Base-by-base conservation (phyloP, 495 filamentous ascomycete genomes). In the Pyrenula aspistea region DNA sequence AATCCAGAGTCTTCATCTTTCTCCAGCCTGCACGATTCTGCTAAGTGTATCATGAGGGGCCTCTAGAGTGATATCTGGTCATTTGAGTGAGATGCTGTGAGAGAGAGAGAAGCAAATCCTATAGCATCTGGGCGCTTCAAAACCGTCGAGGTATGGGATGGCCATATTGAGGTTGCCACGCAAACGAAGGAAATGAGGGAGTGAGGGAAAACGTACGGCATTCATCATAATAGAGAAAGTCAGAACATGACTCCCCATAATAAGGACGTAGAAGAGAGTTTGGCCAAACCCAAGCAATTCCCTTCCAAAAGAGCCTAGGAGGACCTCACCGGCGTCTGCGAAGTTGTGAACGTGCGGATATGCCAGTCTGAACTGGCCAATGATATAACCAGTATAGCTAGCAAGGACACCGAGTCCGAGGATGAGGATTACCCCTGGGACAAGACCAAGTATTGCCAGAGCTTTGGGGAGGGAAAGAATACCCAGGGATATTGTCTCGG, bases 161-260 rank as follows among this genome's bases (percentile, higher is more conserved):
- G 4, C 31, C 4, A 42, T 15, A 42, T 8, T 4, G 15, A 42
- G 15, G 31, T 42, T 42, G 31, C 31, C 4, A 85, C 63, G 48
- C 69, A 76, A 48, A 77, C 75, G 59, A 84, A 73, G 63, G 77
- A 77, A 62, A 86, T 82, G 24, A 74, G 73, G 62, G 82, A 83
- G 0, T 78, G 80, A 24, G 84, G 67, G 53, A 84, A 71, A 62
- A 42, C 31, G 4, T 42, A 42, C 31, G 22, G 75, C 80, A 56
- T 85, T 84, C 71, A 91, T 80, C 61, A 84, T 85, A 60, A 92
- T 87, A 23, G 77, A 81, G 65, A 89, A 90, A 0, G 85, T 87
- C 53, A 91, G 72, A 51, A 90, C 74, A 65, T 93, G 89, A 25
- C 85, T 87, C 22, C 80, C 84, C 74, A 88, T 86, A 62, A 88